These are phyloP conservation scores for Leptographium lundbergii DNA, from an alignment of 2,329 filamentous ascomycete genomes.

Conservation along the genomic window DNA sequence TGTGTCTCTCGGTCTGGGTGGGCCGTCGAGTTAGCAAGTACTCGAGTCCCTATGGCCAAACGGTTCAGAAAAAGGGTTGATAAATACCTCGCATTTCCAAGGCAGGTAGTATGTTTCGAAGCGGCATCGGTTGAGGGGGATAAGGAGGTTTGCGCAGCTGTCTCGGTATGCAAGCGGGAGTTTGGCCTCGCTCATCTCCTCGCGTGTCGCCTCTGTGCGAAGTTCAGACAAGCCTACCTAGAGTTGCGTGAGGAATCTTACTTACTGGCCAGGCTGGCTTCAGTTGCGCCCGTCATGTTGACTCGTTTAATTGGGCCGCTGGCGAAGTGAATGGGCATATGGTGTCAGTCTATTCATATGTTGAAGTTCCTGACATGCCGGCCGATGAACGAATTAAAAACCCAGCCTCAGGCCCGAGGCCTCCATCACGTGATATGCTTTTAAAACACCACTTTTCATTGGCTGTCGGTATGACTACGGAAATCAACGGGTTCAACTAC, in stretches of 20 bases:
- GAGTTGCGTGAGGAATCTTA: not conserved
- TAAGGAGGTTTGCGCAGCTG: slow-evolving; percentile 86
- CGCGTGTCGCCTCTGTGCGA: slow-evolving; percentile 57
- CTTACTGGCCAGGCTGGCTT: slow-evolving; percentile 6
- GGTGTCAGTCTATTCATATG: not conserved
- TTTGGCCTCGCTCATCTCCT: slow-evolving; percentile 87
- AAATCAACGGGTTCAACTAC: not conserved
- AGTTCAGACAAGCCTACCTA: not conserved
- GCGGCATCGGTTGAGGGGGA: slow-evolving; percentile 91
- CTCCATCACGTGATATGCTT: slow-evolving; percentile 1
- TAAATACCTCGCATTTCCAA: slow-evolving; percentile 85
- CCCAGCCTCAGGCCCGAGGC: no score
- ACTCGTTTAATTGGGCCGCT: not conserved
- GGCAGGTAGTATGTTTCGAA: slow-evolving; percentile 85
- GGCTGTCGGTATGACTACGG: not conserved
- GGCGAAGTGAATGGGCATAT: not conserved
- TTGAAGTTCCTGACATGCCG: not conserved
- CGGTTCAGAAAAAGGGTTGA: not conserved
- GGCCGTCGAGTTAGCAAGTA: not conserved
- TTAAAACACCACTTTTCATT: not conserved
- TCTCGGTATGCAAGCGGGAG: slow-evolving; percentile 88
- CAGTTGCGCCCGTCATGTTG: slow-evolving; percentile 6
- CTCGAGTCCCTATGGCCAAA: not conserved
- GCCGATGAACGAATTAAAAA: not conserved
- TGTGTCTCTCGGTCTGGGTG: slow-evolving; percentile 82